Evolutionary conservation across 371 early-diverging fungal genomes (phyloP), one percentile per base, ranked within the genome.

Genomic region (Funneliformis caledonium): DNA sequence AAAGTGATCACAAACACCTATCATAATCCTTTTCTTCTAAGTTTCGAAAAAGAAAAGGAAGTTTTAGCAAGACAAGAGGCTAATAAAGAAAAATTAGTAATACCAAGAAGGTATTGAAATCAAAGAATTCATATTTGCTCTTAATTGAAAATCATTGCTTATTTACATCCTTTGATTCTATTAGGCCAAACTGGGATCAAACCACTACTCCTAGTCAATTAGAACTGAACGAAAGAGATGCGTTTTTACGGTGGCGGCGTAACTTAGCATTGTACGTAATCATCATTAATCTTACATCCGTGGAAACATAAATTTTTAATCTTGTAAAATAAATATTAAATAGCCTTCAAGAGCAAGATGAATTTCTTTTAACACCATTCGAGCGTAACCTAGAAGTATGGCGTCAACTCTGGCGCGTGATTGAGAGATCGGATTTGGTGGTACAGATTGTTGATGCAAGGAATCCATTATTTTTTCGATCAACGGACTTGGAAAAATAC

Each of bases 401-500:
- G 99, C 92, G 99, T 72, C 99, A 99, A 87, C 90, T 99, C 73
- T 99, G 99, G 99, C 92, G 99, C 45, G 99, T 99, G 60, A 95
- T 99, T 85, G 99, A 99, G 86, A 90, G 97, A 76, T 96, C 97
- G 48, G 96, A 99, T 81, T 80, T 98, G 81, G 91, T 99, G 45
- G 97, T 99, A 31, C 99, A 99, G 87, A 99, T 99, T 81, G 98
- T 99, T n/a, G 99, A 99, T 90, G 97, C 97, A 22, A 92, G 99
- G 80, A 97, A 99, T 88, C 99, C 99, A 1, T 83, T 97, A 74
- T 88, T 99, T 76, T 99, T 99, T 88, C 90, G 98, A 65, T 95
- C 94, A 72, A 90, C 91, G 5, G 99, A 99, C 88, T 86, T 99
- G 76, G 96, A 95, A 48, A 91, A 88, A 69, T 96, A 98, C 82